These are phyloP conservation scores for Scheffersomyces insectosa DNA, from an alignment of 1,139 yeast species.

Conservation along the genomic window DNA sequence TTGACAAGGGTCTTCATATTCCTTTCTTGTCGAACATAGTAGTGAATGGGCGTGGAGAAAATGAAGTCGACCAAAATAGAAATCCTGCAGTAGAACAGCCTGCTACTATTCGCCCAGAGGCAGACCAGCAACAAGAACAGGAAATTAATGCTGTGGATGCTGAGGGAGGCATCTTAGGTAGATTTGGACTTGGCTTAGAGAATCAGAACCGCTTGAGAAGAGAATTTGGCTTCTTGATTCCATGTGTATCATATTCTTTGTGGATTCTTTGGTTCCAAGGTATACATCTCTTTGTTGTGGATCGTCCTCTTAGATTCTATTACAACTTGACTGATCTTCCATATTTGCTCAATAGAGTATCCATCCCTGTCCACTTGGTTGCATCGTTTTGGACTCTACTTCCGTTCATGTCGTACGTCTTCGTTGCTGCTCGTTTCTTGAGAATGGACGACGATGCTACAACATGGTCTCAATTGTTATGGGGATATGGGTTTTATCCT, in stretches of 20 bases:
- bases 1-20: slow-evolving; percentile 10
- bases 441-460: neutral
- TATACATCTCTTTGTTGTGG: slow-evolving; percentile 27
- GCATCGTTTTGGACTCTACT: slow-evolving; percentile 25
- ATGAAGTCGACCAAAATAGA: neutral
- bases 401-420: slow-evolving; percentile 11
- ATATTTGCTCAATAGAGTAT: slow-evolving; percentile 11
- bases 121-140: neutral
- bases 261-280: slow-evolving; percentile 24
- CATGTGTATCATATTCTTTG: slow-evolving; percentile 1
- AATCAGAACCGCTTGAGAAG: neutral
- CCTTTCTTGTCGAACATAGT: neutral
- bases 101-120: too few species aligned
- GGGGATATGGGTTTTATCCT: neutral
- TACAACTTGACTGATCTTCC: slow-evolving; percentile 6
- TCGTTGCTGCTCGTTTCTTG: neutral
- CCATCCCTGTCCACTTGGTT: slow-evolving; percentile 21
- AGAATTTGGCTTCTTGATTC: neutral
- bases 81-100: neutral
- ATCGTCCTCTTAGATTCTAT: slow-evolving; percentile 19
- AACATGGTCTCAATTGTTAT: neutral
- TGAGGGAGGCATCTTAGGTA: neutral
- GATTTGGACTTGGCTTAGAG: neutral
- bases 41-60: neutral
- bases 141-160: neutral